Evolutionary conservation across 2,329 filamentous ascomycete genomes (phyloP), one percentile per base, ranked within the genome.

Genomic region (Nothopassalora personata): DNA sequence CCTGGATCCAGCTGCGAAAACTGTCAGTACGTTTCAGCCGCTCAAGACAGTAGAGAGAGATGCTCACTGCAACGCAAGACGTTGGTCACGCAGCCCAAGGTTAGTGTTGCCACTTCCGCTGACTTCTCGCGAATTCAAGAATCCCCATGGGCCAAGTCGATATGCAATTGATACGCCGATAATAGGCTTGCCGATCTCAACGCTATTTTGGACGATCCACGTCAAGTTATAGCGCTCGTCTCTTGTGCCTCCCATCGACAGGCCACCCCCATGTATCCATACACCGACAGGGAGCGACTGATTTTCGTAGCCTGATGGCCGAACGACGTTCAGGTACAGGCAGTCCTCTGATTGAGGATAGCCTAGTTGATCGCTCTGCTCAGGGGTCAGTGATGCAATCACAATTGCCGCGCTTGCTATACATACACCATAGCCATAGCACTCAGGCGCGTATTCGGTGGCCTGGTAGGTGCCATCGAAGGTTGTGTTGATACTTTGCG

Each of bases 71-170:
- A 80, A 65, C 0, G 73, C 77, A 60, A 79, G 64, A 45, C 79
- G 74, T 61, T 79, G 72, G 57, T 78, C 74, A 13, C 72, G 68
- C 1, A 80, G 68, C 15, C 77, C 78, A n/a, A 68, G 54, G 56
- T 79, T 79, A 54, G 86, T 74, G 43, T 82, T 64, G 0, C 83
- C 85, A 54, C 80, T 80, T 34, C 79, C 79, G 13, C 78, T 75
- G 31, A 82, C 78, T 56, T 82, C 66, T 9, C 72, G 71, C n/a
- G 80, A 85, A 9, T 83, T 80, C 30, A 90, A 72, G 72, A 93
- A 91, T 0, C 89, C 89, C 67, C 90, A 80, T 5, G 83, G 81
- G 2, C 85, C 84, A 52, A 89, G 79, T 9, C 87, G 80, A 71
- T 89, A 85, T 72, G 82, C 83, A 69, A 86, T 81, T 69, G 78